Evolutionary conservation across 2,329 filamentous ascomycete species (phyloP).

Genomic region (Simplicillium aogashimaense): DNA sequence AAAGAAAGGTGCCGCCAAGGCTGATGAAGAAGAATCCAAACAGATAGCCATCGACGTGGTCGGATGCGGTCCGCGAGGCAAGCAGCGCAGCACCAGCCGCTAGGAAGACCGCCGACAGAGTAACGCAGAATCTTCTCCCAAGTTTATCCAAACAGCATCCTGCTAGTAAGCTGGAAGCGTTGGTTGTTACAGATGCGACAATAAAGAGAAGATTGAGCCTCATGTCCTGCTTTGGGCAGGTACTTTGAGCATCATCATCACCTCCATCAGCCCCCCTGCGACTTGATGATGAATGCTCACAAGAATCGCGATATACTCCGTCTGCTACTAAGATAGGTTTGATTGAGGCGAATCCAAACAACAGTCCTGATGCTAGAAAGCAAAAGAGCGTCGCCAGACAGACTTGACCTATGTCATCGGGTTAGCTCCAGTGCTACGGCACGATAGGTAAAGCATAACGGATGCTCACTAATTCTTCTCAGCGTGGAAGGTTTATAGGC

Average conservation of each 20-base stretch:
- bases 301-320: constrained; percentile 59
- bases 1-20: constrained; percentile 71
- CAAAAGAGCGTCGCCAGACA: constrained; percentile 59
- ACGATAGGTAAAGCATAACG: background rate
- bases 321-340: constrained; percentile 71
- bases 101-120: constrained; percentile 61
- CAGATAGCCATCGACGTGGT: constrained; percentile 62
- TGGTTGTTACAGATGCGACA: constrained; percentile 76
- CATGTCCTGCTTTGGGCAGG: constrained; percentile 40
- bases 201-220: constrained; percentile 88
- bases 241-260: constrained; percentile 15
- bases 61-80: constrained; percentile 52
- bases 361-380: constrained; percentile 66
- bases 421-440: background rate
- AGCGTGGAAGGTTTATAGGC: constrained; percentile 4
- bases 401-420: constrained; percentile 51
- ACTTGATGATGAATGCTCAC: constrained; percentile 20
- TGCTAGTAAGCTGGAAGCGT: constrained; percentile 76
- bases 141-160: constrained; percentile 77
- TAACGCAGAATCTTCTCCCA: constrained; percentile 67
- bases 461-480: background rate
- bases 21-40: constrained; percentile 67
- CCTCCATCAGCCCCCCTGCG: constrained; percentile 10
- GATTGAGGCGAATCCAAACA: constrained; percentile 78
- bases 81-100: constrained; percentile 62